These are phyloP conservation scores for Afroboletus lepidellus DNA, from an alignment of 1,284 basidiomycete genomes.

Conservation along the genomic window DNA sequence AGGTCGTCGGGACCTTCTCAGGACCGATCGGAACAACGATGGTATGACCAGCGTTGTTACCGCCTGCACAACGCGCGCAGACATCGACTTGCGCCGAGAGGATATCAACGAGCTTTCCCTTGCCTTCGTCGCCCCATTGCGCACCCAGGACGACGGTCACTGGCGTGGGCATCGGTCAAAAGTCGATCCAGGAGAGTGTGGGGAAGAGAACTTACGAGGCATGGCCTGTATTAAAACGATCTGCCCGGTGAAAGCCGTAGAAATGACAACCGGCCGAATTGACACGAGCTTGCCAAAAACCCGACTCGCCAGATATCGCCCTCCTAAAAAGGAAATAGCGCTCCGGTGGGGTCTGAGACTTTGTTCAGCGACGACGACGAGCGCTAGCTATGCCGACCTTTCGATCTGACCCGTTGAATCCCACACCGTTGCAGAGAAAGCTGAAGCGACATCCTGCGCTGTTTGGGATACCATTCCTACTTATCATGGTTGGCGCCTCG, in stretches of 20 bases:
- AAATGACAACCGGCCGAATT: conserved; percentile 5
- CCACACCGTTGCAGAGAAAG: conserved; percentile 43
- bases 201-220: conserved; percentile 23
- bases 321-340: conserved; percentile 2
- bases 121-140: conserved; percentile 97
- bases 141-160: conserved; percentile 82
- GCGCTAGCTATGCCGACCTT: conserved; percentile 70
- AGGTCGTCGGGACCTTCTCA: conserved; percentile 75
- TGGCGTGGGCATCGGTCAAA: conserved; percentile 26
- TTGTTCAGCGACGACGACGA: background rate
- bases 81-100: conserved; percentile 86
- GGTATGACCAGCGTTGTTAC: conserved; percentile 98
- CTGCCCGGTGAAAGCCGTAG: conserved; percentile 10
- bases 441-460: conserved; percentile 61
- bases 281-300: background rate
- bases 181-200: background rate
- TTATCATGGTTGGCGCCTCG: conserved; percentile 85
- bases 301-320: background rate
- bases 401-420: conserved; percentile 51
- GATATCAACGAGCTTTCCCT: conserved; percentile 95
- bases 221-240: conserved; percentile 16
- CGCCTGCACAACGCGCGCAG: conserved; percentile 95
- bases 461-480: conserved; percentile 87
- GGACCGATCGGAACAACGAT: conserved; percentile 82
- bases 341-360: too few relatives aligned